Evolutionary conservation across 2,329 filamentous ascomycete species (phyloP).

Genomic region (Aspergillus sp.): DNA sequence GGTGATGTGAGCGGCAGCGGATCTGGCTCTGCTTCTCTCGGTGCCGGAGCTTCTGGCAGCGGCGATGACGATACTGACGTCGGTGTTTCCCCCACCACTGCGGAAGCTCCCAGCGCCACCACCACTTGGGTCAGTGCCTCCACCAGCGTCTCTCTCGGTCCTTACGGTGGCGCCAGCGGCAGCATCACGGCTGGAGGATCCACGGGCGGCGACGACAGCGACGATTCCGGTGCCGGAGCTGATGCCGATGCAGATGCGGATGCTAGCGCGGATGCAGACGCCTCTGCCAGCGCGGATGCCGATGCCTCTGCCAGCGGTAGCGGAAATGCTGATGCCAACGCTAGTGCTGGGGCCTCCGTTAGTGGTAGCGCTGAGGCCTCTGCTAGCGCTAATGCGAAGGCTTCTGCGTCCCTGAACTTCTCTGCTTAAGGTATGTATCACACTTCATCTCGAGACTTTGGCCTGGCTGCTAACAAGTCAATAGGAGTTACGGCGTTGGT

Average conservation of each 20-base stretch:
- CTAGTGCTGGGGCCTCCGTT: slow-evolving; percentile 1
- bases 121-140: slow-evolving; percentile 1
- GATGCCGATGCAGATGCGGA: slow-evolving; percentile 3
- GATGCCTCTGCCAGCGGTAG: background rate
- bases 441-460: background rate
- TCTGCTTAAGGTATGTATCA: background rate
- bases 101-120: background rate
- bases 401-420: slow-evolving; percentile 2
- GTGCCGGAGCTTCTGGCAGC: background rate
- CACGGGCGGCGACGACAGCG: background rate
- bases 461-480: background rate
- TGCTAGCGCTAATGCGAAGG: slow-evolving; percentile 12
- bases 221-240: background rate
- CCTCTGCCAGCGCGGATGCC: slow-evolving; percentile 1
- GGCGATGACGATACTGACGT: background rate
- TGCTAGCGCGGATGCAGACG: background rate
- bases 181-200: background rate
- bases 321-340: slow-evolving; percentile 2
- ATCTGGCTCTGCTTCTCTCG: background rate
- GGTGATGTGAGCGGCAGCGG: background rate
- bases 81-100: slow-evolving; percentile 2
- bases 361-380: slow-evolving; percentile 4
- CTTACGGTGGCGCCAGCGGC: slow-evolving; percentile 1
- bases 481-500: background rate
- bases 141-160: slow-evolving; percentile 3